These are phyloP conservation scores for Fraxinus nigra DNA, from an alignment of 305 asterid species.

Conservation along the genomic window DNA sequence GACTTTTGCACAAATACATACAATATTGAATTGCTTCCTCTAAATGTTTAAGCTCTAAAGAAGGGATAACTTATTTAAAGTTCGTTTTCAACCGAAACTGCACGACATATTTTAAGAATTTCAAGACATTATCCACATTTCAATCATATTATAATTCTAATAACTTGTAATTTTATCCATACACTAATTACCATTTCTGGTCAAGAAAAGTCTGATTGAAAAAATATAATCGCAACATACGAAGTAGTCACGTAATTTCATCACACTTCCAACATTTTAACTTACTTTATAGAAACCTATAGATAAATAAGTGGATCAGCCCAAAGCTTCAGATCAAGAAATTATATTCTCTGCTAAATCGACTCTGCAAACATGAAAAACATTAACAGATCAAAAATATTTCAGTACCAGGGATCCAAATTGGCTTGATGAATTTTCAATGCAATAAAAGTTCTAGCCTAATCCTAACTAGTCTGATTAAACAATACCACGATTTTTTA, in stretches of 20 bases:
- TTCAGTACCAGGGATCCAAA: neutral
- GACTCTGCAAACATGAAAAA: neutral
- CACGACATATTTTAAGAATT: no score
- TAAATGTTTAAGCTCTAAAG: neutral
- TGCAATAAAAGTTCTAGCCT: neutral
- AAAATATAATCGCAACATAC: no score
- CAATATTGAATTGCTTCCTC: neutral
- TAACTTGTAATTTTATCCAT: no score
- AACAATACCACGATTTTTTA: neutral
- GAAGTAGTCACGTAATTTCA: neutral
- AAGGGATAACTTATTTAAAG: neutral
- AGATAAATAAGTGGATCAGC: neutral
- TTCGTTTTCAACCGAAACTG: no score
- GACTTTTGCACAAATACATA: neutral
- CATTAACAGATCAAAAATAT: neutral
- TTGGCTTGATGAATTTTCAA: neutral
- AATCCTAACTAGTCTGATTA: neutral
- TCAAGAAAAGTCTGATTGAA: no score
- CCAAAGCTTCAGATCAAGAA: neutral
- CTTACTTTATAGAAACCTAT: neutral
- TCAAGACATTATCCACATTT: no score
- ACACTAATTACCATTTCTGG: no score
- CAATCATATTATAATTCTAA: no score
- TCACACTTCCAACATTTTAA: neutral
- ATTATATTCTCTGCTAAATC: neutral